phyloP scores from a whole-genome alignment of 2,329 filamentous ascomycete species.

The Penicillium sp. region DNA sequence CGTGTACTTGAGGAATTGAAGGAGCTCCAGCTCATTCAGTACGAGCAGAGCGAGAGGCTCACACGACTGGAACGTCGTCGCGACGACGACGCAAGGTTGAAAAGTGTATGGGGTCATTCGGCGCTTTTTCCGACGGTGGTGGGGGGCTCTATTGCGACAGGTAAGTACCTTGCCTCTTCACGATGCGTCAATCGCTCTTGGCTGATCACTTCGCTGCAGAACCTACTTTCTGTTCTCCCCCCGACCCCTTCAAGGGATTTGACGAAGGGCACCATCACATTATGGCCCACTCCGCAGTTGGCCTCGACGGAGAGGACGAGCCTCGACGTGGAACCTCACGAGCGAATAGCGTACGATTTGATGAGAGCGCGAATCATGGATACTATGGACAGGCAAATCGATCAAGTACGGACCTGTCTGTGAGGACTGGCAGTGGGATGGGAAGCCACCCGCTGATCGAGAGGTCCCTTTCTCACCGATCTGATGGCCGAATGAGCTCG shows the following conservation, averaged over 20 bases:
- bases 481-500: slow-evolving; percentile 90
- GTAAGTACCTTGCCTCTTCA: slow-evolving; percentile 49
- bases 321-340: slow-evolving; percentile 81
- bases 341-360: slow-evolving; percentile 95
- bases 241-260: slow-evolving; percentile 82
- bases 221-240: slow-evolving; percentile 70
- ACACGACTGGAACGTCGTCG: slow-evolving; percentile 58
- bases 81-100: slow-evolving; percentile 61
- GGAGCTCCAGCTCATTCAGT: slow-evolving; percentile 56
- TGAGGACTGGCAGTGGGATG: slow-evolving; percentile 73
- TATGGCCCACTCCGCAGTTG: slow-evolving; percentile 67
- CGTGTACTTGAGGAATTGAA: slow-evolving; percentile 60
- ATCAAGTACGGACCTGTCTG: slow-evolving; percentile 76
- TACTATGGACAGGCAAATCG: slow-evolving; percentile 81
- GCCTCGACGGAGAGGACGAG: slow-evolving; percentile 80
- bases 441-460: slow-evolving; percentile 79
- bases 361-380: slow-evolving; percentile 88
- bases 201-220: slow-evolving; percentile 48
- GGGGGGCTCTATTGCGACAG: slow-evolving; percentile 78
- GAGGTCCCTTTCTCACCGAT: slow-evolving; percentile 87
- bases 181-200: background rate
- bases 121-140: slow-evolving; percentile 87
- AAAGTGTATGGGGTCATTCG: slow-evolving; percentile 78
- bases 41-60: slow-evolving; percentile 59
- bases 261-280: slow-evolving; percentile 77